phyloP scores from a whole-genome alignment of 495 filamentous ascomycete genomes.

The Podospora anserina region DNA sequence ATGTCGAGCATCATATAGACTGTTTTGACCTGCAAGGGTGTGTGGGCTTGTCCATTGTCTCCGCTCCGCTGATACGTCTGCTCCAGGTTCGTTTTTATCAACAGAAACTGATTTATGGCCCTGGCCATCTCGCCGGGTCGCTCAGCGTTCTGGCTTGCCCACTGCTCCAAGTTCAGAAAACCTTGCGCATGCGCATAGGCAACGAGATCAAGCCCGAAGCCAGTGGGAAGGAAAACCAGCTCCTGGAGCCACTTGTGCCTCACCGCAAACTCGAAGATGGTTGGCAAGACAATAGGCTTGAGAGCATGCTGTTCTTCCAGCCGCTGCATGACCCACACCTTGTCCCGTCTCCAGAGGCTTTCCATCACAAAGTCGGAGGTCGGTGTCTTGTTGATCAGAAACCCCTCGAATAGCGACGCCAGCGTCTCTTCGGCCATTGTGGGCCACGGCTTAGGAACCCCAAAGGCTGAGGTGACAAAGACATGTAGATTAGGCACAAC shows the following conservation, averaged over 20 bases:
- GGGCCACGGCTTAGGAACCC: constrained; percentile 56
- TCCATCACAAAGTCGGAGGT: constrained; percentile 82
- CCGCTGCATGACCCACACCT: constrained; percentile 71
- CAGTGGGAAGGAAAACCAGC: constrained; percentile 68
- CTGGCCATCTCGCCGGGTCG: constrained; percentile 59
- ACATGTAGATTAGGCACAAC: constrained; percentile 67
- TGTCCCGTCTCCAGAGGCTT: constrained; percentile 84
- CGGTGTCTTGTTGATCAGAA: constrained; percentile 41
- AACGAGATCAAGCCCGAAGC: constrained; percentile 83
- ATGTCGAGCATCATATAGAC: constrained; percentile 78
- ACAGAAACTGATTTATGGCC: constrained; percentile 68
- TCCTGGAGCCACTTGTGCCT: constrained; percentile 80
- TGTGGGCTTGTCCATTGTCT: constrained; percentile 52
- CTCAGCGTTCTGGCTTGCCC: constrained; percentile 66
- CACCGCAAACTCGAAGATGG: constrained; percentile 78
- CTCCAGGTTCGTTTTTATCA: constrained; percentile 81
- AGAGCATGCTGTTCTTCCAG: constrained; percentile 75
- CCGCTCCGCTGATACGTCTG: constrained; percentile 60
- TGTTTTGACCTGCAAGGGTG: constrained; percentile 74
- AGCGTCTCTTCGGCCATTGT: constrained; percentile 54
- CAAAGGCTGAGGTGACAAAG: constrained; percentile 75
- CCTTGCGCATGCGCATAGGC: constrained; percentile 82
- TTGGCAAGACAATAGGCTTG: constrained; percentile 68
- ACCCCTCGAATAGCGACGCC: constrained; percentile 51
- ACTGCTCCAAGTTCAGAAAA: constrained; percentile 74